These are phyloP conservation scores for Ophiostoma piceae DNA, from an alignment of 2,329 filamentous ascomycete species.

Conservation along the genomic window DNA sequence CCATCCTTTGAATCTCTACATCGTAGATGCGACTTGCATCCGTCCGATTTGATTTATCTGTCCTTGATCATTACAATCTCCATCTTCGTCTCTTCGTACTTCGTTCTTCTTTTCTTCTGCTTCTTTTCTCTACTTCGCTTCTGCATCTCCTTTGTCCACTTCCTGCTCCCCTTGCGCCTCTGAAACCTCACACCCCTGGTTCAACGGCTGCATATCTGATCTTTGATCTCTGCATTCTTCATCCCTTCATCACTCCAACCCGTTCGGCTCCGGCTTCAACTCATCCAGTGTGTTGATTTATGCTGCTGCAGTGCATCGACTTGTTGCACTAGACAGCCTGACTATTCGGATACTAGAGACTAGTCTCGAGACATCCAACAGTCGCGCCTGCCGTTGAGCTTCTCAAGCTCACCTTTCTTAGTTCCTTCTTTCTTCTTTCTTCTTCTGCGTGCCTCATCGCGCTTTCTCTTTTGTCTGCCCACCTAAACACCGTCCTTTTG, in stretches of 20 bases:
- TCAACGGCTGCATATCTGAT: slow-evolving; percentile 12
- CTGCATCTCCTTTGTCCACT: neutral
- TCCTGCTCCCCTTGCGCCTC: neutral
- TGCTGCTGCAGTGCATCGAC: neutral
- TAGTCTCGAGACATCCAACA: neutral
- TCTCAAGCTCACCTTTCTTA: neutral
- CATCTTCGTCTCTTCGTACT: neutral
- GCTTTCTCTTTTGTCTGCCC: neutral
- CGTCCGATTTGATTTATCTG: neutral
- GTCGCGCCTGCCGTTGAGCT: neutral
- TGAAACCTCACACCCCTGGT: neutral
- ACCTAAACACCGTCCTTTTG: neutral
- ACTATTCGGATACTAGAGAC: neutral
- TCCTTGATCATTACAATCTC: neutral
- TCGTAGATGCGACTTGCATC: neutral
- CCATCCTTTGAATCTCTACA: slow-evolving; percentile 22
- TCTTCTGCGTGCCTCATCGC: neutral
- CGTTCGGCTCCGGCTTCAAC: neutral
- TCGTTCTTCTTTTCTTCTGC: neutral
- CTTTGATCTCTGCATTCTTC: slow-evolving; percentile 2
- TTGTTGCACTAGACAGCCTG: neutral
- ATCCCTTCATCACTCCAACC: neutral
- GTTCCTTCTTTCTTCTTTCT: neutral
- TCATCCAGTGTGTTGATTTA: neutral
- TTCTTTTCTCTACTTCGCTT: neutral